Evolutionary conservation across 2,329 filamentous ascomycete species (phyloP).

Genomic region (Aspergillus sp.): DNA sequence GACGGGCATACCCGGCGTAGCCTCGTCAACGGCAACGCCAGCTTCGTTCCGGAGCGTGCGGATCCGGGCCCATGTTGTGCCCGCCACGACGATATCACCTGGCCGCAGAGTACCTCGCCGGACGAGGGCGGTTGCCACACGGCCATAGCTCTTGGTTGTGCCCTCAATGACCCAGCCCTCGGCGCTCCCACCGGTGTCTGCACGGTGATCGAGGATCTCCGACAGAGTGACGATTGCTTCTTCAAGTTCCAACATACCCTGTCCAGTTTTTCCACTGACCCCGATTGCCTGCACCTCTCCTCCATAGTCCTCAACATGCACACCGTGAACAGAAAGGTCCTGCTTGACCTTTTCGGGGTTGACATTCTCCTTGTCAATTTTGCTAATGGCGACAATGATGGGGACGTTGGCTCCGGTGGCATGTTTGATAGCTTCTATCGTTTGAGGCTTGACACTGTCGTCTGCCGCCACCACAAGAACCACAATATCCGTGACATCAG

Average conservation of each 20-base stretch:
- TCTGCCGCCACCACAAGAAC: slow-evolving; percentile 94
- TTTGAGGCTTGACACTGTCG: slow-evolving; percentile 96
- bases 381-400: slow-evolving; percentile 97
- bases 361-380: slow-evolving; percentile 84
- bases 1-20: slow-evolving; percentile 82
- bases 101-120: slow-evolving; percentile 78
- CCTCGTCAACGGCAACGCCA: slow-evolving; percentile 67
- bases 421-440: slow-evolving; percentile 92
- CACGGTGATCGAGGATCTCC: slow-evolving; percentile 86
- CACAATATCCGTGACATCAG: slow-evolving; percentile 94
- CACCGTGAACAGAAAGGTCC: slow-evolving; percentile 76
- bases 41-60: slow-evolving; percentile 81
- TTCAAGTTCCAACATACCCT: slow-evolving; percentile 87
- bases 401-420: slow-evolving; percentile 82
- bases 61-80: slow-evolving; percentile 83
- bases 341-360: slow-evolving; percentile 81
- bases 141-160: slow-evolving; percentile 78
- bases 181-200: slow-evolving; percentile 70
- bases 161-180: slow-evolving; percentile 96
- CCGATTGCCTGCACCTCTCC: slow-evolving; percentile 90
- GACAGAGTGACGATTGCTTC: slow-evolving; percentile 83
- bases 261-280: slow-evolving; percentile 89
- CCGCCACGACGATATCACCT: slow-evolving; percentile 83
- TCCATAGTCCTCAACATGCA: slow-evolving; percentile 92
- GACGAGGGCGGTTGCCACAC: slow-evolving; percentile 83